These are phyloP conservation scores for Bullera alba DNA, from an alignment of 768 basidiomycete genomes.

Conservation along the genomic window DNA sequence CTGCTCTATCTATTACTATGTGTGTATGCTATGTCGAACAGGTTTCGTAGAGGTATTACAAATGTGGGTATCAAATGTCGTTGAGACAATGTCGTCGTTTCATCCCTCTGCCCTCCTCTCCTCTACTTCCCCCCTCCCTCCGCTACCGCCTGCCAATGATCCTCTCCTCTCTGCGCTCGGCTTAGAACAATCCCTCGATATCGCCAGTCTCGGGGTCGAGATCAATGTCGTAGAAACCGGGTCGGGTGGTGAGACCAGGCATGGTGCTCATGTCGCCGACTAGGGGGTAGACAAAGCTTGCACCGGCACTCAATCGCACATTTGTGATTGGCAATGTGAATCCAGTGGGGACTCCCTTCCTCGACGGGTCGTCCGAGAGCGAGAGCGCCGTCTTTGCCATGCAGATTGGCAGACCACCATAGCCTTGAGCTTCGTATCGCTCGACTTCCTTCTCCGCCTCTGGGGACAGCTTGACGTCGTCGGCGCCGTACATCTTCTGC, in stretches of 20 bases:
- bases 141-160: no score
- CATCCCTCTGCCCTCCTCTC: no score
- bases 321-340: conserved; percentile 89
- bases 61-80: no score
- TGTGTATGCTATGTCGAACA: no score
- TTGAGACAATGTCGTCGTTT: no score
- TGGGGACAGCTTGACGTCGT: conserved; percentile 79
- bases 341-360: conserved; percentile 83
- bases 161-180: not conserved
- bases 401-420: conserved; percentile 58
- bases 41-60: no score
- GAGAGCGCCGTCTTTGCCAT: conserved; percentile 98
- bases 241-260: conserved; percentile 89
- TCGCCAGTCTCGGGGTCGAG: conserved; percentile 58
- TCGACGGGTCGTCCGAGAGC: conserved; percentile 85
- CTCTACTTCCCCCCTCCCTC: no score
- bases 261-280: conserved; percentile 87
- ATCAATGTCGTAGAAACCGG: conserved; percentile 54
- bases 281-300: conserved; percentile 91
- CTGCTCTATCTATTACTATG: no score
- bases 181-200: conserved; percentile 77
- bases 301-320: conserved; percentile 81
- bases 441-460: conserved; percentile 77
- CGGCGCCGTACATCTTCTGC: conserved; percentile 88
- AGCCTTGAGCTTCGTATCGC: conserved; percentile 82